Base-by-base conservation (phyloP, 495 filamentous ascomycete species). In the Aspergillus indologenus region DNA sequence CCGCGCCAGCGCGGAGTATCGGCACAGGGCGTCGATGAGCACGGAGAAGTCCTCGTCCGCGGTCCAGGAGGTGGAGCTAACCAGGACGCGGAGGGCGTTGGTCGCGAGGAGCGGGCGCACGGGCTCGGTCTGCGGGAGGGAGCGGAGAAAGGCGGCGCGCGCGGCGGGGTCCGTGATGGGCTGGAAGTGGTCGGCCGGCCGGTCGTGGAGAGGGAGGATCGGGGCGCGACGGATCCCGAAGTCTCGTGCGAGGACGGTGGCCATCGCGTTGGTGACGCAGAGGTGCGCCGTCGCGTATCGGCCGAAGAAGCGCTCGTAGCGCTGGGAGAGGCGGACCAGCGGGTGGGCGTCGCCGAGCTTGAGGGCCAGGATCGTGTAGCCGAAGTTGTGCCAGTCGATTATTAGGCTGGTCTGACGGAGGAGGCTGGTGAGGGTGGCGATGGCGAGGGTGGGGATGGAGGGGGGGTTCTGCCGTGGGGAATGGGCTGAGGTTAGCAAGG, bases 331-430 rank as follows among this genome's bases (percentile, higher is more conserved):
- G 54, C 63, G 76, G 17, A 97, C 92, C 8, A 98, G 79, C 0
- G 89, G 90, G 69, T 96, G 93, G 7, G 54, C 57, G 46, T 70
- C 59, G 18, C 81, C 71, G 43, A 86, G 67, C 75, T 90, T 83
- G 67, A 90, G 64, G 63, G 89, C 85, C 5, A 99, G 85, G 58
- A 98, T 93, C n/a, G 89, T 92, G 80, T 90, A 96, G 60, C 94
- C 93, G 72, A 96, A 96, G 71, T 99, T 99, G 77, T 99, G 94
- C 94, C 94, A 99, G 74, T 99, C 94, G 57, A 98, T 91, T 40
- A 97, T 80, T 2, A 97, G 83, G 56, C 81, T 81, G 22, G 89
- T 93, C 58, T 90, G 86, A 44, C 95, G 89, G 54, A 96, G 75
- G 65, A 84, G 85, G 67, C 89, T 91, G 51, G 89, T 76, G 11